phyloP scores from a whole-genome alignment of 345 rosid species.

The Salix suchowensis region DNA sequence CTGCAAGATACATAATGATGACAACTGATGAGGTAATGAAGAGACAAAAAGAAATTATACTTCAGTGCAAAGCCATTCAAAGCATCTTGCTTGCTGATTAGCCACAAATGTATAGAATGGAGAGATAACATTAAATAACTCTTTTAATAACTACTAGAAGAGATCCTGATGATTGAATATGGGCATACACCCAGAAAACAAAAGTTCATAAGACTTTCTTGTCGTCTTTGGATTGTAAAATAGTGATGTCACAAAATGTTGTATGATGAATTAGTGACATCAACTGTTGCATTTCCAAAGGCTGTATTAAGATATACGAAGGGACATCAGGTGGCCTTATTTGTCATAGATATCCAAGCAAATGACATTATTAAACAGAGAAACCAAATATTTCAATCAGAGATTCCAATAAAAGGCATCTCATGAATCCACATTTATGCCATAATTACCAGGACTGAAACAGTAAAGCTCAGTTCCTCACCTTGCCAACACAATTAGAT shows the following conservation, averaged over 20 bases:
- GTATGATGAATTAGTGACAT: not conserved
- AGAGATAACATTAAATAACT: not conserved
- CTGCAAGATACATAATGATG: conserved; percentile 37
- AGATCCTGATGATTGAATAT: not conserved
- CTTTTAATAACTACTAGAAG: too few species aligned
- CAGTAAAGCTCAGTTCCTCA: conserved; percentile 20
- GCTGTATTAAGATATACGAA: not conserved
- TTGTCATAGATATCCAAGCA: not conserved
- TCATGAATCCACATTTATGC: conserved; percentile 1
- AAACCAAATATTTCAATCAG: not conserved
- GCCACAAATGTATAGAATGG: not conserved
- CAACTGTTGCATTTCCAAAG: not conserved
- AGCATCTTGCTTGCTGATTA: not conserved
- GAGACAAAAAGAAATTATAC: not conserved
- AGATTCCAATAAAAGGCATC: not conserved
- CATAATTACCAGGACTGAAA: not conserved
- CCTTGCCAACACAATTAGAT: conserved; percentile 98
- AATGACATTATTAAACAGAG: not conserved
- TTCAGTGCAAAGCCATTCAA: not conserved
- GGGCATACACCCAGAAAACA: not conserved
- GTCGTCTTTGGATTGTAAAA: not conserved
- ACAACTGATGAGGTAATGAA: not conserved
- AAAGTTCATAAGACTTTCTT: not conserved
- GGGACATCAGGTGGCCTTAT: not conserved
- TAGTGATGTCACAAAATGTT: not conserved